A percentile compares a stretch with the other conserved stretches of the same genome.
phyloP scores from a whole-genome alignment of 352 stramenopile species.

The Blastocystis sp. region DNA sequence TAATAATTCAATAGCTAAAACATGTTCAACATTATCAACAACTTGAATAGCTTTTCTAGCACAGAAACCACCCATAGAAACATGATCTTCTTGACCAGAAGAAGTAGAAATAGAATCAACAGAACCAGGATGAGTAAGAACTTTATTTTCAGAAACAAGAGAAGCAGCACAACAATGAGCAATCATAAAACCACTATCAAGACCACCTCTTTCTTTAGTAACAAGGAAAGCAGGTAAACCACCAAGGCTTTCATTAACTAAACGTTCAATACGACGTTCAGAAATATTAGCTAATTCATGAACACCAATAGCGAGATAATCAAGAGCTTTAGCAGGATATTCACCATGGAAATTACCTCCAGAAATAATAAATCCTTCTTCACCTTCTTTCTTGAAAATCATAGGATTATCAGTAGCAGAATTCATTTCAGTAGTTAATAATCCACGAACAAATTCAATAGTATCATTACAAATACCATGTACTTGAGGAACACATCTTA shows the following conservation, averaged over 20 bases:
- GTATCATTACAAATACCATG: constrained; percentile 65
- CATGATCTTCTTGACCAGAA: constrained; percentile 64
- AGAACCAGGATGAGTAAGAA: constrained; percentile 59
- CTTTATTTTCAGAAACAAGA: constrained; percentile 51
- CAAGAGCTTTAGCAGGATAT: constrained; percentile 63
- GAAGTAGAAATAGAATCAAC: constrained; percentile 67
- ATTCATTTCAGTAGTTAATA: constrained; percentile 68
- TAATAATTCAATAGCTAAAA: constrained; percentile 63
- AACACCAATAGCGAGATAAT: constrained; percentile 65
- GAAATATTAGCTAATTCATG: constrained; percentile 61
- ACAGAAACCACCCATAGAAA: constrained; percentile 63
- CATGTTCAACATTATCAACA: constrained; percentile 60
- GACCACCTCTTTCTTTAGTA: constrained; percentile 54
- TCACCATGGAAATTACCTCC: constrained; percentile 69
- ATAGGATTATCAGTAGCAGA: constrained; percentile 67
- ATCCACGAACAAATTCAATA: constrained; percentile 57
- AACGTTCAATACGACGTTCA: constrained; percentile 60
- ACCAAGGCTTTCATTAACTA: constrained; percentile 62
- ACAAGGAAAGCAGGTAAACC: constrained; percentile 58
- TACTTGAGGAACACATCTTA: constrained; percentile 63
- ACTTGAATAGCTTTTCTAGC: constrained; percentile 60
- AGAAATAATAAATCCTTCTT: constrained; percentile 60
- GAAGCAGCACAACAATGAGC: background rate
- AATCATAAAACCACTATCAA: constrained; percentile 69
- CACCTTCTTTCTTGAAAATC: constrained; percentile 55